These are phyloP conservation scores for Stereum hirsutum DNA, from an alignment of 1,284 basidiomycete genomes.

Conservation along the genomic window DNA sequence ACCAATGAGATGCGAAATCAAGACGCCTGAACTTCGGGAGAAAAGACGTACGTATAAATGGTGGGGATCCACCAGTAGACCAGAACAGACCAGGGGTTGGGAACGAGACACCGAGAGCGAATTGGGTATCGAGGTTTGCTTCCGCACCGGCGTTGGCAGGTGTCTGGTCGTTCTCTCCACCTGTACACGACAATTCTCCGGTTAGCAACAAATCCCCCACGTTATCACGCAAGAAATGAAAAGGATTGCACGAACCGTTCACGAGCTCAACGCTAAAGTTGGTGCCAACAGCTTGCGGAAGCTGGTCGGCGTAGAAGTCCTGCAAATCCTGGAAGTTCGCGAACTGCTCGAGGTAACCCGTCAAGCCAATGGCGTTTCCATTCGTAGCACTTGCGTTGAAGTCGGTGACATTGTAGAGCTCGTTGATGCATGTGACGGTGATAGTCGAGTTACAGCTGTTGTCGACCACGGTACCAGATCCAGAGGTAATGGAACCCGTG, in stretches of 20 bases:
- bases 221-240: background rate
- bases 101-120: conserved; percentile 52
- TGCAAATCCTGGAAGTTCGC: conserved; percentile 42
- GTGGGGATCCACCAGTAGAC: conserved; percentile 50
- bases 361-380: conserved; percentile 42
- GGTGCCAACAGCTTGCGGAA: conserved; percentile 21
- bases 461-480: conserved; percentile 34
- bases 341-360: conserved; percentile 45
- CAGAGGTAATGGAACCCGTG: conserved; percentile 11
- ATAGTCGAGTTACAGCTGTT: conserved; percentile 20
- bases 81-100: conserved; percentile 42
- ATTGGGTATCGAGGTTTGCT: conserved; percentile 66
- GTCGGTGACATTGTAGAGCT: conserved; percentile 40
- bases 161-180: conserved; percentile 56
- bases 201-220: no score
- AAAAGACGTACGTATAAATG: conserved; percentile 44
- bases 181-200: conserved; percentile 23
- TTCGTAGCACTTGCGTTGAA: conserved; percentile 28
- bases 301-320: conserved; percentile 23
- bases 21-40: conserved; percentile 2
- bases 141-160: conserved; percentile 47
- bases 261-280: conserved; percentile 36
- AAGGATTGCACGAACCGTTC: conserved; percentile 14
- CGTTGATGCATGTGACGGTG: conserved; percentile 28
- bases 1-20: no score